Evolutionary conservation across 495 filamentous ascomycete genomes (phyloP).

Genomic region (Neurospora sp.): DNA sequence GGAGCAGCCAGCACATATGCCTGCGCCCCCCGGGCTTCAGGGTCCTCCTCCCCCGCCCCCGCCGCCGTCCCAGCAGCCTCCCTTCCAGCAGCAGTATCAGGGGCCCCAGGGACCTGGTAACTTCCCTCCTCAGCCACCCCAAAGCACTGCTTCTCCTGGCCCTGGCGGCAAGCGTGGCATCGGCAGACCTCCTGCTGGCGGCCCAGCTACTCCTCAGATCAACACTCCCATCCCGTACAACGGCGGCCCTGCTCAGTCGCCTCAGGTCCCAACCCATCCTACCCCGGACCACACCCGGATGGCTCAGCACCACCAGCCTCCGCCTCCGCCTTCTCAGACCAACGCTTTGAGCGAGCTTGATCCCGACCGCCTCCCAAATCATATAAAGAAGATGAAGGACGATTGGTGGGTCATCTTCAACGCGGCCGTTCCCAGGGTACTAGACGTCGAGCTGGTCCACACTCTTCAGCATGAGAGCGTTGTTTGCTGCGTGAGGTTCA

Average conservation of each 20-base stretch:
- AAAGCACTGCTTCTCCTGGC: slow-evolving; percentile 77
- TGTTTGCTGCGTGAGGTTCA: slow-evolving; percentile 86
- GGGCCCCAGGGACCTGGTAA: slow-evolving; percentile 39
- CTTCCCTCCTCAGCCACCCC: slow-evolving; percentile 59
- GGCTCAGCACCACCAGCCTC: slow-evolving; percentile 23
- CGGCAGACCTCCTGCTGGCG: slow-evolving; percentile 48
- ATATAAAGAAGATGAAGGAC: slow-evolving; percentile 69
- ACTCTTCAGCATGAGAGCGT: slow-evolving; percentile 79
- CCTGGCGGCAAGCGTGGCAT: slow-evolving; percentile 56
- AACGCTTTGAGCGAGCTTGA: slow-evolving; percentile 86
- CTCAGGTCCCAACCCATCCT: slow-evolving; percentile 68
- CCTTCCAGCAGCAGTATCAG: slow-evolving; percentile 38
- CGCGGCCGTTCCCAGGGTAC: slow-evolving; percentile 66
- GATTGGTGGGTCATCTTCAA: slow-evolving; percentile 93
- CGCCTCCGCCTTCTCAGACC: slow-evolving; percentile 40
- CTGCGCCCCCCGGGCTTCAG: slow-evolving; percentile 55
- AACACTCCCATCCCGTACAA: slow-evolving; percentile 73
- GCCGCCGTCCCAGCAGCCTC: slow-evolving; percentile 40
- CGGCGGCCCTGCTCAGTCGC: slow-evolving; percentile 63
- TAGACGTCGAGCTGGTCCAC: slow-evolving; percentile 84
- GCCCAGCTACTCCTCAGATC: slow-evolving; percentile 85
- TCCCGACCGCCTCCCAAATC: slow-evolving; percentile 67
- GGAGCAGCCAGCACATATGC: slow-evolving; percentile 46
- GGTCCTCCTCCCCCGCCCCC: slow-evolving; percentile 50
- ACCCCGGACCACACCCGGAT: slow-evolving; percentile 47